Base-by-base conservation (phyloP, 106 monocot genomes). In the Iris macrosiphon region DNA sequence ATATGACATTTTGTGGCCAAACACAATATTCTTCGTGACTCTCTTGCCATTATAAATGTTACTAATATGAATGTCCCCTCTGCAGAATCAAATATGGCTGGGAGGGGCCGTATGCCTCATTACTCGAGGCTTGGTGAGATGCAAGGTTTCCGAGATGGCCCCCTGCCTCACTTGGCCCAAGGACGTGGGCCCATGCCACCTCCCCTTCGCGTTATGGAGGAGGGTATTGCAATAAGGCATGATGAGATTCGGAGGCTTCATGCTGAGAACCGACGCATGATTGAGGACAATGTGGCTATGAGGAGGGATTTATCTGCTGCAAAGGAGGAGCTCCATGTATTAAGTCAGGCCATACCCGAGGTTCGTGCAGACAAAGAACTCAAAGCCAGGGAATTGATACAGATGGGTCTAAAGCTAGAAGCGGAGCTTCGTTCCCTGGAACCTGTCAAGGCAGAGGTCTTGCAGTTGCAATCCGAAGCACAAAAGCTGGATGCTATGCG, bases 351-450 rank as follows among this genome's bases (percentile, higher is more conserved):
- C 7, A 62, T 80, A 4, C 69, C 76, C 7, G 65, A 61, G 61
- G 31, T 80, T 20, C 63, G 80, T 33, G 73, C 80, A 11, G 80
- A 85, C 4, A 85, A 80, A 63, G 85, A 80, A 49, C 39, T 40
- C 4, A 61, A 70, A 52, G 19, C 70, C 4, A 60, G 80, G 48
- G 76, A 85, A 21, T 43, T 74, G 22, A 79, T 79, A 27, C 72
- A 88, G 59, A 79, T 44, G 49, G 69, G 67, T 24, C 40, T 79
- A 57, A 79, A 72, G 60, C 30, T 88, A 15, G 82, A 79, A 60
- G 69, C 66, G 4, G 82, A 88, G 25, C 44, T 82, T 22, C 66
- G 72, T 16, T 40, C 59, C 14, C 17, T 68, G 17, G 82, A 88
- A n/a, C 75, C 82, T 16, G 8, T 82, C 14, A 87, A 43, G 62